Percentiles rank a stretch among this genome's conserved stretches.
phyloP scores from a whole-genome alignment of 2,329 filamentous ascomycete species.

The Huntiella bhutanensis region DNA sequence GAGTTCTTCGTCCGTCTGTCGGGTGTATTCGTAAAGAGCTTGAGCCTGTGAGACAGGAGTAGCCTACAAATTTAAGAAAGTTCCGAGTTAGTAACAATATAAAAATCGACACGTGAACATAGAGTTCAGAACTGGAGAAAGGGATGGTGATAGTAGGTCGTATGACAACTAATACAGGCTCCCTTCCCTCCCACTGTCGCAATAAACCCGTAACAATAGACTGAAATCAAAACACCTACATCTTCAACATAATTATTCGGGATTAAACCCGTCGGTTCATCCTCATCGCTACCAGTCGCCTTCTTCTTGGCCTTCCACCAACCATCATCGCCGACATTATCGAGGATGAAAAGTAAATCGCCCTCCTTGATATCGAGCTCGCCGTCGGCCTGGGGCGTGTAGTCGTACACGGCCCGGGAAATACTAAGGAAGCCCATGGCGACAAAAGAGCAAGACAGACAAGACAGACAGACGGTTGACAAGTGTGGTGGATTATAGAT shows the following conservation, averaged over 20 bases:
- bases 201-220: background rate
- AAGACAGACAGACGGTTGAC: background rate
- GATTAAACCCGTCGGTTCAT: conserved; percentile 76
- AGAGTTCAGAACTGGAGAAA: too few species aligned
- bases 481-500: background rate
- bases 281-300: conserved; percentile 64
- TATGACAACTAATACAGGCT: background rate
- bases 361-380: conserved; percentile 74
- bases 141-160: background rate
- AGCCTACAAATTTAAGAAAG: conserved; percentile 23
- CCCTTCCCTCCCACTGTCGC: background rate
- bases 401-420: conserved; percentile 83
- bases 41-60: conserved; percentile 45
- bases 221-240: conserved; percentile 27
- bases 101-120: background rate
- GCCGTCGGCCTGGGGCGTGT: conserved; percentile 66
- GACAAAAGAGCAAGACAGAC: background rate
- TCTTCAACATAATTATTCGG: conserved; percentile 92
- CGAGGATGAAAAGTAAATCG: conserved; percentile 72
- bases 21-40: conserved; percentile 93
- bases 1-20: conserved; percentile 93
- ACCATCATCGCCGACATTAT: conserved; percentile 57
- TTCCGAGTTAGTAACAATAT: background rate
- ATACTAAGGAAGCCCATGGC: conserved; percentile 81
- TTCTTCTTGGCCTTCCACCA: conserved; percentile 98